Evolutionary conservation across 2,329 filamentous ascomycete genomes (phyloP).

Genomic region (Thielaviopsis ethacetica): DNA sequence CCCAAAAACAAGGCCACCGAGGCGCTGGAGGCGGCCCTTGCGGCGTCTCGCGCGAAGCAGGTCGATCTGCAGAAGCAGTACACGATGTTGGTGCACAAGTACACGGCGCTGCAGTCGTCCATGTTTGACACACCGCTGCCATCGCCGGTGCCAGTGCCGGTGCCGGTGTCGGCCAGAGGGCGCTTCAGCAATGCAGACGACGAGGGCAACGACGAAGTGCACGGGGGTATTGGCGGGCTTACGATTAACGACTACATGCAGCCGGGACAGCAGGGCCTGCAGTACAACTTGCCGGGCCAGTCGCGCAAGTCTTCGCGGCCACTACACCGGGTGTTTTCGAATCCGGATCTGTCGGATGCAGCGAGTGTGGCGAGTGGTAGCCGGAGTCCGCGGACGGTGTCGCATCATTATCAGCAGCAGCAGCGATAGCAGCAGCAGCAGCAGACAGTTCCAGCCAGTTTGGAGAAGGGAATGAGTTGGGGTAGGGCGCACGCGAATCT

Average conservation of each 20-base stretch:
- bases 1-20: background rate
- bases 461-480: background rate
- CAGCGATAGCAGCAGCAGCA: conserved; percentile 8
- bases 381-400: conserved; percentile 17
- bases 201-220: background rate
- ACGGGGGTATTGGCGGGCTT: background rate
- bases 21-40: conserved; percentile 20
- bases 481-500: background rate
- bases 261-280: background rate
- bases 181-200: background rate
- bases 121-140: conserved; percentile 20
- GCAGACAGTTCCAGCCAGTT: conserved; percentile 23
- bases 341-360: conserved; percentile 26
- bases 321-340: conserved; percentile 27
- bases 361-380: conserved; percentile 21
- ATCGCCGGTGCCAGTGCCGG: background rate
- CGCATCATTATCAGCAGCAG: background rate
- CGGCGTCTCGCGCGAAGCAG: conserved; percentile 36
- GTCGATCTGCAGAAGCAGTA: conserved; percentile 37
- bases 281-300: background rate
- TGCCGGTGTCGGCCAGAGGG: conserved; percentile 20
- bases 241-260: background rate
- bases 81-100: conserved; percentile 32
- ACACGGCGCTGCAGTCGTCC: conserved; percentile 33
- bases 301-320: conserved; percentile 19